A percentile compares a stretch with the other conserved stretches of the same genome.
Evolutionary conservation across 148 eudicot species (phyloP).

Genomic region (Silene uniflora): DNA sequence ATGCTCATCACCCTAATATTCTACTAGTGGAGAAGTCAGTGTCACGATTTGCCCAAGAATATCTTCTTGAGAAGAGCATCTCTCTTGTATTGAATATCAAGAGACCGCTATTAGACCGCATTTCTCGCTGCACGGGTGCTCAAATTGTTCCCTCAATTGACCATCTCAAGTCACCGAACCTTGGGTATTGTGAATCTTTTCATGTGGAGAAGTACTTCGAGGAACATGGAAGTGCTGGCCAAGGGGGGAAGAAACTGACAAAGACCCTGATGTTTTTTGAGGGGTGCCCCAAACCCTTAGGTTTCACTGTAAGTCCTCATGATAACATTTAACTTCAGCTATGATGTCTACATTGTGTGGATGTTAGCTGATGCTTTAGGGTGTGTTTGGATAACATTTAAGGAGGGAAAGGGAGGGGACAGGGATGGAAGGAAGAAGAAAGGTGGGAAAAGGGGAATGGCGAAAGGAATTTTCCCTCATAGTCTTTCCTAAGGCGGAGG

Average conservation of each 20-base stretch:
- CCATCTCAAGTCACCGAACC: conserved; percentile 55
- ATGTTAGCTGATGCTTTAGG: neutral
- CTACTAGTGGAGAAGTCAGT: conserved; percentile 96
- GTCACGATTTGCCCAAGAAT: conserved; percentile 89
- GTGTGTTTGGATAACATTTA: neutral
- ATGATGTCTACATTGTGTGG: neutral
- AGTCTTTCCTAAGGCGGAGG: neutral
- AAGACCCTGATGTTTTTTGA: conserved; percentile 96
- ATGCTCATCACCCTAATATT: conserved; percentile 70
- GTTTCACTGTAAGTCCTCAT: conserved; percentile 76
- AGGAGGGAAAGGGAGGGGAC: neutral
- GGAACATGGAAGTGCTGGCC: conserved; percentile 92
- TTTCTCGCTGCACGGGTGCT: conserved; percentile 90
- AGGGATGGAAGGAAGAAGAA: neutral
- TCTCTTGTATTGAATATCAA: conserved; percentile 93
- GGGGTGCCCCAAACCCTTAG: conserved; percentile 97
- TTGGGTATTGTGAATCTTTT: conserved; percentile 76
- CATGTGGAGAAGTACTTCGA: conserved; percentile 76
- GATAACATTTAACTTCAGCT: neutral
- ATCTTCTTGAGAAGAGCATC: conserved; percentile 80
- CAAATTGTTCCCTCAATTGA: conserved; percentile 87
- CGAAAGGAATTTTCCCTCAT: neutral
- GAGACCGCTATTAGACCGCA: conserved; percentile 83
- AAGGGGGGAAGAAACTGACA: conserved; percentile 74
- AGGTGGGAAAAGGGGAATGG: neutral